Percentiles rank a stretch among this genome's conserved stretches.
phyloP scores from a whole-genome alignment of 75 land plant genomes.

The Picea glauca region DNA sequence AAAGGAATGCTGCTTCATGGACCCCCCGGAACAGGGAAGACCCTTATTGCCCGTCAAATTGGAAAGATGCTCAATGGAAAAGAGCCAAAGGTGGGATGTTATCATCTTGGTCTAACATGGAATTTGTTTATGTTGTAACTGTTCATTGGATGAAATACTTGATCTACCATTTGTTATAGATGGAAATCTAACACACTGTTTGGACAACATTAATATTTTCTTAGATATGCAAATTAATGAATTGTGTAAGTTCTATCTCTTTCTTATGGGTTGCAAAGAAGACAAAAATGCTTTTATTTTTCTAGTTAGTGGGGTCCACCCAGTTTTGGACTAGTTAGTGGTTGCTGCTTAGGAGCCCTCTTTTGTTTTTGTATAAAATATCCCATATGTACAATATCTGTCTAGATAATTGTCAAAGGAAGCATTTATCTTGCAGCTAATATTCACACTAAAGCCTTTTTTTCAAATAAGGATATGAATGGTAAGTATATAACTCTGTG shows the following conservation, averaged over 20 bases:
- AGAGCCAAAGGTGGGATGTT: slow-evolving; percentile 82
- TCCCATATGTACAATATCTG: too few species aligned
- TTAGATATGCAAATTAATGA: background rate
- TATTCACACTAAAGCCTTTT: too few species aligned
- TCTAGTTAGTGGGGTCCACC: too few species aligned
- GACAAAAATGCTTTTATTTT: background rate
- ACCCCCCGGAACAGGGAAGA: slow-evolving; percentile 99
- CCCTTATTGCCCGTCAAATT: slow-evolving; percentile 98
- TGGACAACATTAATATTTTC: background rate
- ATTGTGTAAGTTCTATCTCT: background rate
- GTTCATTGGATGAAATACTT: background rate
- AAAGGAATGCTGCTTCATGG: slow-evolving; percentile 96
- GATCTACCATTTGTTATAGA: background rate
- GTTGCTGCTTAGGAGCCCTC: too few species aligned
- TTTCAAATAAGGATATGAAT: too few species aligned
- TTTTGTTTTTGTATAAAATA: too few species aligned
- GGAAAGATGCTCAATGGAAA: slow-evolving; percentile 96
- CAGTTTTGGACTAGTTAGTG: too few species aligned
- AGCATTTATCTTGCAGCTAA: too few species aligned
- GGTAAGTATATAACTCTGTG: too few species aligned
- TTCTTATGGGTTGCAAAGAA: background rate
- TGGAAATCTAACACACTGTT: background rate
- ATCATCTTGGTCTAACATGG: background rate
- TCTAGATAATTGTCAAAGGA: too few species aligned
- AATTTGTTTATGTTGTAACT: background rate